Evolutionary conservation across 805 yeast genomes (phyloP).

Genomic region (Candida bentonensis): DNA sequence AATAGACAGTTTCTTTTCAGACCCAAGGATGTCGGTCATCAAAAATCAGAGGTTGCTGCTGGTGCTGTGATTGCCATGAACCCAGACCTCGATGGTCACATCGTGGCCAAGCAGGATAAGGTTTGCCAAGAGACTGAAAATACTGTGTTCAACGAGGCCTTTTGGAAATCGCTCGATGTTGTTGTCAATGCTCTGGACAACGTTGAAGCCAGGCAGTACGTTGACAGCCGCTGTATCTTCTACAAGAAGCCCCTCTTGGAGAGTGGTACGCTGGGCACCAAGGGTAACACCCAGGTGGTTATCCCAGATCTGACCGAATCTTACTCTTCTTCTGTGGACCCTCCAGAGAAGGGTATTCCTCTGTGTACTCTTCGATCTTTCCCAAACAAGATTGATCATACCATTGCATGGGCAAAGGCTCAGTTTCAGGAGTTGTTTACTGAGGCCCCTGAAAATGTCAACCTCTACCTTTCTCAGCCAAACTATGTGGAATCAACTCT

Average conservation of each 20-base stretch:
- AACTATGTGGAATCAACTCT: constrained; percentile 82
- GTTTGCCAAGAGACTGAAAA: constrained; percentile 90
- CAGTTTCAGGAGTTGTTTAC: constrained; percentile 83
- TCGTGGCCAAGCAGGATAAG: constrained; percentile 65
- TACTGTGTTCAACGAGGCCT: constrained; percentile 57
- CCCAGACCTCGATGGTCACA: constrained; percentile 66
- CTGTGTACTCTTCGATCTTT: constrained; percentile 92
- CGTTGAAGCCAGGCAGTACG: constrained; percentile 95
- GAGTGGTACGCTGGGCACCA: constrained; percentile 95
- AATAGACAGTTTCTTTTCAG: constrained; percentile 94
- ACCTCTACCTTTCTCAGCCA: constrained; percentile 79
- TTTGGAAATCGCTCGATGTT: constrained; percentile 74
- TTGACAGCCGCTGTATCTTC: constrained; percentile 92
- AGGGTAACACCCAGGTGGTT: constrained; percentile 95
- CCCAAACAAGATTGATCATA: constrained; percentile 97
- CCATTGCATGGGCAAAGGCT: constrained; percentile 98
- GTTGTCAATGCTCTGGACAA: constrained; percentile 96
- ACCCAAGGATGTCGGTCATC: constrained; percentile 83
- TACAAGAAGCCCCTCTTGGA: constrained; percentile 83
- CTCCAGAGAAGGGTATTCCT: constrained; percentile 96
- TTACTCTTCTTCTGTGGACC: constrained; percentile 92
- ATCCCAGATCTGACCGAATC: constrained; percentile 91
- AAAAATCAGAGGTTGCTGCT: constrained; percentile 85
- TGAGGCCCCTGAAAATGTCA: constrained; percentile 88
- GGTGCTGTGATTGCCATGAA: constrained; percentile 74